Evolutionary conservation across 768 basidiomycete genomes (phyloP).

Genomic region (Leccinum truebloodii): DNA sequence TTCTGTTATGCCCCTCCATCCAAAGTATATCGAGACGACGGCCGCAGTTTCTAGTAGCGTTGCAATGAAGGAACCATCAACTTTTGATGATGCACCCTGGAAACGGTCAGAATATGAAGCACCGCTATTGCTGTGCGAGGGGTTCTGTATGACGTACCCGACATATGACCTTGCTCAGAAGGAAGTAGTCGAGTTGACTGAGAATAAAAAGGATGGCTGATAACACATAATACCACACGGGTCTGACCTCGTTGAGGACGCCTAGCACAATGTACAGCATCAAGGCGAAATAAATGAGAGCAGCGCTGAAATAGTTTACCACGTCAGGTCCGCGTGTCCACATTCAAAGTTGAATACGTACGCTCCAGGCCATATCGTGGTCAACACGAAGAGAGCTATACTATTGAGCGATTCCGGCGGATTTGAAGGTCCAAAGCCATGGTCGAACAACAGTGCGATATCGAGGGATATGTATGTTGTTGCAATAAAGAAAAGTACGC

Average conservation of each 20-base stretch:
- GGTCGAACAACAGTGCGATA: slow-evolving; percentile 66
- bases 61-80: slow-evolving; percentile 88
- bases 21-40: slow-evolving; percentile 66
- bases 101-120: slow-evolving; percentile 14
- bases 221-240: slow-evolving; percentile 76
- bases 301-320: slow-evolving; percentile 44
- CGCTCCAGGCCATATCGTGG: slow-evolving; percentile 77
- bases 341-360: slow-evolving; percentile 39
- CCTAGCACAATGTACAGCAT: slow-evolving; percentile 82
- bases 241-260: slow-evolving; percentile 75
- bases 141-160: slow-evolving; percentile 39
- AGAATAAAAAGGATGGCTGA: slow-evolving; percentile 78
- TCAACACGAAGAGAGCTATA: slow-evolving; percentile 79
- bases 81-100: slow-evolving; percentile 61
- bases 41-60: slow-evolving; percentile 81
- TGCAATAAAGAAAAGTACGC: slow-evolving; percentile 61
- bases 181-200: slow-evolving; percentile 80
- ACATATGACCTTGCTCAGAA: slow-evolving; percentile 79
- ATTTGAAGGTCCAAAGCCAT: slow-evolving; percentile 56
- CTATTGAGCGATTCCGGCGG: slow-evolving; percentile 59
- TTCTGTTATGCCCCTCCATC: slow-evolving; percentile 91
- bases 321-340: slow-evolving; percentile 4
- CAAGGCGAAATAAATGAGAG: slow-evolving; percentile 65
- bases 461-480: slow-evolving; percentile 88
- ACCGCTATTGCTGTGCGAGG: slow-evolving; percentile 1